phyloP scores from a whole-genome alignment of 2,329 filamentous ascomycete genomes.

The Sphaerulina populicola region DNA sequence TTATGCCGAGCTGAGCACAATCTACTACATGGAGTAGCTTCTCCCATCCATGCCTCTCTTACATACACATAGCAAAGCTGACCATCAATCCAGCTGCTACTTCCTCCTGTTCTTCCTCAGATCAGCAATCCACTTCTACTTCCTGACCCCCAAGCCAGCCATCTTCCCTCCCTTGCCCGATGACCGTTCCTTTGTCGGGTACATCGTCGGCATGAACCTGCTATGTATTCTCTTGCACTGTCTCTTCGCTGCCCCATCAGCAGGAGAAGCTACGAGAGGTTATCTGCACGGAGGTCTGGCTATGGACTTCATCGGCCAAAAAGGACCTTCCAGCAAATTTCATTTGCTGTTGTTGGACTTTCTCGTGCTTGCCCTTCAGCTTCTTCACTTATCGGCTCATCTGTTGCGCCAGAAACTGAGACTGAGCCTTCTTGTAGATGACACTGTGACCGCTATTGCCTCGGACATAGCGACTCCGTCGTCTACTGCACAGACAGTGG shows the following conservation, averaged over 20 bases:
- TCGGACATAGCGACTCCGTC: conserved; percentile 13
- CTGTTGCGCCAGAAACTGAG: conserved; percentile 46
- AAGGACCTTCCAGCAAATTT: conserved; percentile 48
- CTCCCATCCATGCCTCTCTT: too few relatives aligned
- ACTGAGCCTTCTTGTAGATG: conserved; percentile 24
- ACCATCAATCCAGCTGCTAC: conserved; percentile 42
- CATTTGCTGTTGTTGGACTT: conserved; percentile 48
- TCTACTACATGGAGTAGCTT: conserved; percentile 57
- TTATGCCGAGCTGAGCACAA: conserved; percentile 52
- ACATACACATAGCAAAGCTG: not conserved
- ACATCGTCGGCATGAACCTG: conserved; percentile 48
- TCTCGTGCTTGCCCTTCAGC: conserved; percentile 47
- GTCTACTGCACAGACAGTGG: conserved; percentile 44
- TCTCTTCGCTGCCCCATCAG: conserved; percentile 35
- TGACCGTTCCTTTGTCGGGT: conserved; percentile 46
- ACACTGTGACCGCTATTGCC: conserved; percentile 10
- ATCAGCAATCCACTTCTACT: conserved; percentile 48
- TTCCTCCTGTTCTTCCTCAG: conserved; percentile 48
- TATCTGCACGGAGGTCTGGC: conserved; percentile 56
- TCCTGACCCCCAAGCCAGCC: conserved; percentile 52
- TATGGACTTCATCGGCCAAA: conserved; percentile 58
- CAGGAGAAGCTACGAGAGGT: conserved; percentile 42
- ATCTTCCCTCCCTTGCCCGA: conserved; percentile 42
- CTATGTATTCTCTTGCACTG: conserved; percentile 50
- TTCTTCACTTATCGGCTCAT: conserved; percentile 49